These are phyloP conservation scores for Amanita pallidorosea DNA, from an alignment of 768 basidiomycete genomes.

Conservation along the genomic window DNA sequence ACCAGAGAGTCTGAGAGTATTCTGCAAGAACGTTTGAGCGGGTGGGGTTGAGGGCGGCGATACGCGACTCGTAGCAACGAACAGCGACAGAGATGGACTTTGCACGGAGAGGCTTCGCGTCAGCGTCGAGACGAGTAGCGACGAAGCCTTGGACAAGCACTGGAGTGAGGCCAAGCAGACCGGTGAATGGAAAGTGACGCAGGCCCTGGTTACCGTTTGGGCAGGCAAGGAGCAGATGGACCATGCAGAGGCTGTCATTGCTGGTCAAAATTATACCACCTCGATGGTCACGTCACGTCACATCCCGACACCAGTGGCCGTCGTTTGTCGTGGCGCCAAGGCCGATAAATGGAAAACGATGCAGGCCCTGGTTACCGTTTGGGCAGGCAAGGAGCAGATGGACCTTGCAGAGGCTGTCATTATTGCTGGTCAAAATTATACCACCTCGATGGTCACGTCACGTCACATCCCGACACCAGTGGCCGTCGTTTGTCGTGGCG, in stretches of 20 bases:
- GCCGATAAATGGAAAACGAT: slow-evolving; percentile 67
- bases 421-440: not conserved
- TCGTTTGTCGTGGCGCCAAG: slow-evolving; percentile 17
- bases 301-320: too few species aligned
- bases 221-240: slow-evolving; percentile 47
- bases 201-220: slow-evolving; percentile 39
- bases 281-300: too few species aligned
- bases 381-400: slow-evolving; percentile 41
- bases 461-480: too few species aligned
- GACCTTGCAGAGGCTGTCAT: slow-evolving; percentile 39
- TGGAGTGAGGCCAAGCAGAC: slow-evolving; percentile 75
- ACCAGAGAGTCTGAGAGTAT: slow-evolving; percentile 57
- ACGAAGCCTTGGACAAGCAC: slow-evolving; percentile 76
- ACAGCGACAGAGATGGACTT: slow-evolving; percentile 64
- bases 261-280: not conserved
- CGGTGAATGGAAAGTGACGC: slow-evolving; percentile 64
- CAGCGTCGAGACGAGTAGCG: slow-evolving; percentile 58
- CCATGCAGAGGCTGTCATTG: slow-evolving; percentile 31
- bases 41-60: slow-evolving; percentile 44
- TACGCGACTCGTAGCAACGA: slow-evolving; percentile 73
- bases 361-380: slow-evolving; percentile 41
- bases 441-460: not conserved
- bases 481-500: too few species aligned
- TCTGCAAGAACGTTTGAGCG: slow-evolving; percentile 64
- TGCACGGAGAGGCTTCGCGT: slow-evolving; percentile 55